Percentiles rank a stretch among this genome's conserved stretches.
Conservation (phyloP, 2,329 filamentous ascomycete species). For the Blastomyces emzantsi region DNA sequence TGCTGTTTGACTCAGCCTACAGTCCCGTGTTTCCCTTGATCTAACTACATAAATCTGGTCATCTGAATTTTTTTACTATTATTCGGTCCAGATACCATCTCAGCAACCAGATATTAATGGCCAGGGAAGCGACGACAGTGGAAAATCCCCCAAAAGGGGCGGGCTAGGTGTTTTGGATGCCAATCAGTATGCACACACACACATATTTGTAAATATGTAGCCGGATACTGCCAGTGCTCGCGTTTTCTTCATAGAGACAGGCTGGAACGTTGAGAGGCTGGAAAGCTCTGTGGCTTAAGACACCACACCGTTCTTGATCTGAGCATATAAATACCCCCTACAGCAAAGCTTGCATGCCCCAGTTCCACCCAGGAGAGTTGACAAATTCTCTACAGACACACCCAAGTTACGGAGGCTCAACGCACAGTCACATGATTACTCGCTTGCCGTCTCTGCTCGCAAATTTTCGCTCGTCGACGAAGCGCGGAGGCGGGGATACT, state of each 20-base stretch:
- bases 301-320: not conserved
- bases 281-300: not conserved
- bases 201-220: constrained; percentile 5
- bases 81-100: not conserved
- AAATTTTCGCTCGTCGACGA: not conserved
- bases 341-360: not conserved
- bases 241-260: not conserved
- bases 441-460: not conserved
- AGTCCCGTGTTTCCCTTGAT: not conserved
- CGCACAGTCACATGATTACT: constrained; percentile 1
- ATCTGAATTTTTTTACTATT: constrained; percentile 1
- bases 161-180: not conserved
- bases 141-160: not conserved
- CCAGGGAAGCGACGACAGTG: not conserved
- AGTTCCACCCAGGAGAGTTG: not conserved
- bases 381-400: not conserved
- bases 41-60: constrained; percentile 6
- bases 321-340: not conserved
- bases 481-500: not conserved
- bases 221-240: not conserved
- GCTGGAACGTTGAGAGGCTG: not conserved
- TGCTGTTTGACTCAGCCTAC: not conserved
- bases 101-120: not conserved
- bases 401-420: not conserved
- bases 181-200: not conserved